Percentiles rank a stretch among this genome's conserved stretches.
Evolutionary conservation across 495 filamentous ascomycete species (phyloP).

Genomic region (Trichoderma asperelloides): DNA sequence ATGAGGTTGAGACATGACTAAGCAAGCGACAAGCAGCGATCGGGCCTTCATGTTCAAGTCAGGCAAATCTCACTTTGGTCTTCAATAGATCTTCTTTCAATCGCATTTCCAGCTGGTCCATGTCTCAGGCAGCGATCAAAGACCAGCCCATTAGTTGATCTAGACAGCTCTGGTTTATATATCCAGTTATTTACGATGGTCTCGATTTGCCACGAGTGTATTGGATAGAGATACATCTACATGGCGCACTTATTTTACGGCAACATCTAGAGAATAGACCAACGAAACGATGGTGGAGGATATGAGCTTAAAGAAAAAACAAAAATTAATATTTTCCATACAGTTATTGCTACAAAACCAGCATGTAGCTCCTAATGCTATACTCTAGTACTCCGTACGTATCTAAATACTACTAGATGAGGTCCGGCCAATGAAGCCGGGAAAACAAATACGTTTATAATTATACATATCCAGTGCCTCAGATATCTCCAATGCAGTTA

Average conservation of each 20-base stretch:
- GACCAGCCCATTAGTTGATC: not conserved
- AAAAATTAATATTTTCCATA: no score
- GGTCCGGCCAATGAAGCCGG: no score
- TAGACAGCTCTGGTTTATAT: not conserved
- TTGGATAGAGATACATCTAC: no score
- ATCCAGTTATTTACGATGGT: not conserved
- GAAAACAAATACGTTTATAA: not conserved
- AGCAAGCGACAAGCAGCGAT: not conserved
- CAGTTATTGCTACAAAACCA: not conserved
- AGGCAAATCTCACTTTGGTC: not conserved
- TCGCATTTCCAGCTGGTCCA: not conserved
- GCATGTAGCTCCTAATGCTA: not conserved
- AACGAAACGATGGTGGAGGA: no score
- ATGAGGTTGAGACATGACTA: constrained; percentile 5
- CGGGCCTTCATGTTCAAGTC: not conserved
- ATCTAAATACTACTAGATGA: no score
- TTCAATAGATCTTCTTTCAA: not conserved
- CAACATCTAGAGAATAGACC: not conserved
- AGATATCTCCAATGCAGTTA: not conserved
- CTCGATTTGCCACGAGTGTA: no score
- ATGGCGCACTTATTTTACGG: no score
- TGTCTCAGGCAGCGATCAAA: not conserved
- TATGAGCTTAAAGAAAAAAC: no score
- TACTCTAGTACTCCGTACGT: no score
- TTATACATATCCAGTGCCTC: not conserved